These are phyloP conservation scores for Tulasnella sp. DNA, from an alignment of 768 basidiomycete genomes.

Conservation along the genomic window DNA sequence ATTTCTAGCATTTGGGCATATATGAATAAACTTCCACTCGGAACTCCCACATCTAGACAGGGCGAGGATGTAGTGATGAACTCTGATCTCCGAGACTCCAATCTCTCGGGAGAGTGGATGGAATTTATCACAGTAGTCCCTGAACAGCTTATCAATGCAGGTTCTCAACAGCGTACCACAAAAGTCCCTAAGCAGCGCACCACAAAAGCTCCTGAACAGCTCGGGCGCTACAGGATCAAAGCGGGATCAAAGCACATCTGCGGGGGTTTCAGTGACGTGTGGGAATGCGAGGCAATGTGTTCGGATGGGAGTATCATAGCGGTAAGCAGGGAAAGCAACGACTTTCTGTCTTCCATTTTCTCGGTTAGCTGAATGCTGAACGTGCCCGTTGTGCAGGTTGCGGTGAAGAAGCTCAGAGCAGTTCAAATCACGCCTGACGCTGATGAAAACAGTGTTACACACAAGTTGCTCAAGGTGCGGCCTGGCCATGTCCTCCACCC, in stretches of 20 bases:
- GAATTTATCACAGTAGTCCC: not conserved
- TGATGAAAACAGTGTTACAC: not conserved
- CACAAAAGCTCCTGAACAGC: not conserved
- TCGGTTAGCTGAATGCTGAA: too few relatives aligned
- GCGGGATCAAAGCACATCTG: not conserved
- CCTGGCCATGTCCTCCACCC: not conserved
- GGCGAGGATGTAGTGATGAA: too few relatives aligned
- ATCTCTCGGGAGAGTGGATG: not conserved
- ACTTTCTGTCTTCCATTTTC: too few relatives aligned
- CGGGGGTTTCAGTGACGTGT: constrained; percentile 25
- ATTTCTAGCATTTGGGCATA: too few relatives aligned
- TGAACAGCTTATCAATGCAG: too few relatives aligned
- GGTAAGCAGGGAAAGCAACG: not conserved
- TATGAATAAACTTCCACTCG: too few relatives aligned
- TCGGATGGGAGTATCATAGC: not conserved
- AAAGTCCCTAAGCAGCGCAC: too few relatives aligned
- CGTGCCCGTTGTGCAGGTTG: not conserved
- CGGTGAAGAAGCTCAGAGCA: constrained; percentile 5
- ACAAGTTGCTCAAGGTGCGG: not conserved
- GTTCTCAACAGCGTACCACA: too few relatives aligned
- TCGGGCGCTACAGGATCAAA: not conserved
- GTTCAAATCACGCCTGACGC: not conserved
- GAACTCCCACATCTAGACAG: too few relatives aligned
- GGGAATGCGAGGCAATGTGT: constrained; percentile 4
- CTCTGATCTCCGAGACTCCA: too few relatives aligned